A percentile compares a stretch with the other conserved stretches of the same genome.
phyloP scores from a whole-genome alignment of 2,329 filamentous ascomycete species.

The Aspergillus tubingensis region DNA sequence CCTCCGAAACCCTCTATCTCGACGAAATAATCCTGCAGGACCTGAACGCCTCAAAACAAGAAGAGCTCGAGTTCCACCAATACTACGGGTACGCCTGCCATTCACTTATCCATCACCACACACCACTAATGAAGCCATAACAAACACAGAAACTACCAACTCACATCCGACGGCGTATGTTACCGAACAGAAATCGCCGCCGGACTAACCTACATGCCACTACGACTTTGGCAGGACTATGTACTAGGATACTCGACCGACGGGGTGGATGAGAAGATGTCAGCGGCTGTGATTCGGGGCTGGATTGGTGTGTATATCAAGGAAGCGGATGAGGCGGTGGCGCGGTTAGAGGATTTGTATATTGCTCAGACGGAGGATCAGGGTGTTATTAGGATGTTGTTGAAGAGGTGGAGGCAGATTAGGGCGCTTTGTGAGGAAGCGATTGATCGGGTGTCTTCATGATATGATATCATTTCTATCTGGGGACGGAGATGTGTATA shows the following conservation, averaged over 20 bases:
- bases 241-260: conserved; percentile 39
- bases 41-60: conserved; percentile 29
- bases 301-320: conserved; percentile 39
- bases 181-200: conserved; percentile 48
- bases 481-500: not conserved
- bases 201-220: conserved; percentile 42
- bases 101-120: too few species aligned
- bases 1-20: conserved; percentile 43
- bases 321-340: conserved; percentile 36
- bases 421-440: conserved; percentile 34
- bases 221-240: conserved; percentile 42
- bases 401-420: conserved; percentile 45
- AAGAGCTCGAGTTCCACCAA: conserved; percentile 38
- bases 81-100: conserved; percentile 40
- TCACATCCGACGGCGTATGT: conserved; percentile 42
- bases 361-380: conserved; percentile 17
- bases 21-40: conserved; percentile 45
- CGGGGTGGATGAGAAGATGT: conserved; percentile 33
- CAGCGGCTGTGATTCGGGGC: conserved; percentile 35
- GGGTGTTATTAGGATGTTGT: conserved; percentile 29
- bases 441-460: conserved; percentile 26
- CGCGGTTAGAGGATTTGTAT: conserved; percentile 20
- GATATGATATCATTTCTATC: not conserved
- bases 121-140: not conserved
- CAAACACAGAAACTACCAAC: conserved; percentile 42